phyloP scores from a whole-genome alignment of 1,139 yeast species.

The Taiozyma sp. region DNA sequence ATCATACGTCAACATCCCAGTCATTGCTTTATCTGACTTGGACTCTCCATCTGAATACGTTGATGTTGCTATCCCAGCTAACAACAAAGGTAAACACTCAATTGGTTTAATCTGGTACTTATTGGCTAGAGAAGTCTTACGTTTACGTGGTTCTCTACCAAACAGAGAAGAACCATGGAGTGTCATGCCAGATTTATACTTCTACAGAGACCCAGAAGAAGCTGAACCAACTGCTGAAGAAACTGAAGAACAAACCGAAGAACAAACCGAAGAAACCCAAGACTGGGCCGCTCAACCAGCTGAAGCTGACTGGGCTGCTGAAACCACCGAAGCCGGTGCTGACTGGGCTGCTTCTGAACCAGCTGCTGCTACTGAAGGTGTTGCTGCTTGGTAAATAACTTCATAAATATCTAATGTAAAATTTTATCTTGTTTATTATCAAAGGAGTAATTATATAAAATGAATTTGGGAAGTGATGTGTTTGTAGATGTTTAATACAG shows the following conservation, averaged over 20 bases:
- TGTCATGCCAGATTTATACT: conserved; percentile 99
- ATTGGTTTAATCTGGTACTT: conserved; percentile 99
- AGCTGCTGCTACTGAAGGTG: conserved; percentile 21
- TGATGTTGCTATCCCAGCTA: conserved; percentile 99
- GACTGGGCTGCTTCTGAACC: conserved; percentile 30
- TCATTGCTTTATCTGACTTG: conserved; percentile 96
- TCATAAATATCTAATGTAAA: conserved; percentile 23
- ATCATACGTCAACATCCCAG: conserved; percentile 99
- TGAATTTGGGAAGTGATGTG: neutral
- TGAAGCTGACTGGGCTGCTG: conserved; percentile 76
- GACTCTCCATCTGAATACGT: conserved; percentile 99
- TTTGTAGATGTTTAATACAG: neutral
- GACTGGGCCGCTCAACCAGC: conserved; percentile 76
- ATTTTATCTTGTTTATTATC: conserved; percentile 15
- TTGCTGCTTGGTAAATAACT: conserved; percentile 16
- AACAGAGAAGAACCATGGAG: conserved; percentile 98
- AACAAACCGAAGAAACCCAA: conserved; percentile 50
- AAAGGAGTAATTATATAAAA: neutral
- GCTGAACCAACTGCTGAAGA: conserved; percentile 82
- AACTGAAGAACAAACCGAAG: conserved; percentile 61
- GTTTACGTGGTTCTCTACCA: conserved; percentile 97
- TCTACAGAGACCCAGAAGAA: conserved; percentile 99
- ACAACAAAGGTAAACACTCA: conserved; percentile 99
- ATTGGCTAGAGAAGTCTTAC: conserved; percentile 98
- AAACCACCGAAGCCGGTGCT: conserved; percentile 44